Percentiles rank a stretch among this genome's conserved stretches.
These are phyloP conservation scores for Miamiensis avidus DNA, from an alignment of 169 alveolate species.

Conservation along the genomic window DNA sequence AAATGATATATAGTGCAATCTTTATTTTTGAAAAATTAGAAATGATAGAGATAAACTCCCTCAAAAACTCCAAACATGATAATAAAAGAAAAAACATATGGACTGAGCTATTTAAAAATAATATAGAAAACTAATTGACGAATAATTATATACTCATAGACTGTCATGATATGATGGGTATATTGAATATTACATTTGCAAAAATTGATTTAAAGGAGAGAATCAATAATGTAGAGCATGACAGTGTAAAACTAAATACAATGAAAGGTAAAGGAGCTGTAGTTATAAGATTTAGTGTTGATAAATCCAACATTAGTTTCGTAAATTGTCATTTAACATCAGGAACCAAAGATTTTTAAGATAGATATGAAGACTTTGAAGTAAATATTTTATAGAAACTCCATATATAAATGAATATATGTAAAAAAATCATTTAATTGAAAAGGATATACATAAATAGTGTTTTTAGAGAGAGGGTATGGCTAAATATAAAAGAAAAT, in stretches of 20 bases:
- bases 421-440: too few relatives aligned
- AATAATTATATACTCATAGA: too few relatives aligned
- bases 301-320: background rate
- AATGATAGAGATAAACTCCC: too few relatives aligned
- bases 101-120: too few relatives aligned
- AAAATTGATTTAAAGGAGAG: background rate
- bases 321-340: background rate
- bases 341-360: background rate
- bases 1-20: too few relatives aligned
- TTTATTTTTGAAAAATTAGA: too few relatives aligned
- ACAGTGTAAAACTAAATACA: background rate
- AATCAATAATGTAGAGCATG: background rate
- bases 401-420: too few relatives aligned
- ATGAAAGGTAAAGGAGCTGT: background rate
- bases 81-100: too few relatives aligned
- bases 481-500: background rate
- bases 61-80: too few relatives aligned
- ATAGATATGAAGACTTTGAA: background rate
- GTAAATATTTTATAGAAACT: too few relatives aligned
- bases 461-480: background rate
- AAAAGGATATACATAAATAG: background rate
- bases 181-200: background rate
- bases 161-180: background rate
- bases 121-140: too few relatives aligned
- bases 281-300: background rate